phyloP scores from a whole-genome alignment of 495 filamentous ascomycete genomes.

The Neurospora sp. region DNA sequence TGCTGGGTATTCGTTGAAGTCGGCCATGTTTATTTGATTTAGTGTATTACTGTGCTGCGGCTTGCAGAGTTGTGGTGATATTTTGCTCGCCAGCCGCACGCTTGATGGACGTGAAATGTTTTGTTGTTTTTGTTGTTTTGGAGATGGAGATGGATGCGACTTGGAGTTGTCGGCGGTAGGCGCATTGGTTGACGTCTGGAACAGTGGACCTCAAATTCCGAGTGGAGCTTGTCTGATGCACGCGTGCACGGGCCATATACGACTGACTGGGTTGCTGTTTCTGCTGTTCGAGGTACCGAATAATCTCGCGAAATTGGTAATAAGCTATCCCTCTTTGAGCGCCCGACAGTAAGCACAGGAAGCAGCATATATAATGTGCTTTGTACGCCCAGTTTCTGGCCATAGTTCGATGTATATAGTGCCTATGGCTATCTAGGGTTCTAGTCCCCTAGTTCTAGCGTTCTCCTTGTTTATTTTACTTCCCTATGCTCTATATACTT shows the following conservation, averaged over 20 bases:
- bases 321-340: too few species aligned
- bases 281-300: background rate
- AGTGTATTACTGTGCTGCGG: background rate
- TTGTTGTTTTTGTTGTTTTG: background rate
- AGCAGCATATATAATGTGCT: too few species aligned
- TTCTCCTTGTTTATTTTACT: too few species aligned
- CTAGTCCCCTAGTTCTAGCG: too few species aligned
- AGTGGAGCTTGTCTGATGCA: background rate
- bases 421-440: too few species aligned
- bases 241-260: background rate
- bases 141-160: background rate
- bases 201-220: background rate
- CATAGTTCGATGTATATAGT: too few species aligned
- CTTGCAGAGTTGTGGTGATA: background rate
- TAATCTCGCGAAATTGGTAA: too few species aligned
- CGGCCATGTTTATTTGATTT: conserved; percentile 35
- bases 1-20: conserved; percentile 46
- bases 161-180: background rate
- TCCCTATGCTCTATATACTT: too few species aligned
- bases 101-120: background rate
- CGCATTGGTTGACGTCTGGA: background rate
- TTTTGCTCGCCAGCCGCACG: background rate
- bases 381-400: too few species aligned
- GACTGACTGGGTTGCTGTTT: too few species aligned
- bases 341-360: too few species aligned